phyloP scores from a whole-genome alignment of 148 eudicot species.

The Euryodendron excelsum region DNA sequence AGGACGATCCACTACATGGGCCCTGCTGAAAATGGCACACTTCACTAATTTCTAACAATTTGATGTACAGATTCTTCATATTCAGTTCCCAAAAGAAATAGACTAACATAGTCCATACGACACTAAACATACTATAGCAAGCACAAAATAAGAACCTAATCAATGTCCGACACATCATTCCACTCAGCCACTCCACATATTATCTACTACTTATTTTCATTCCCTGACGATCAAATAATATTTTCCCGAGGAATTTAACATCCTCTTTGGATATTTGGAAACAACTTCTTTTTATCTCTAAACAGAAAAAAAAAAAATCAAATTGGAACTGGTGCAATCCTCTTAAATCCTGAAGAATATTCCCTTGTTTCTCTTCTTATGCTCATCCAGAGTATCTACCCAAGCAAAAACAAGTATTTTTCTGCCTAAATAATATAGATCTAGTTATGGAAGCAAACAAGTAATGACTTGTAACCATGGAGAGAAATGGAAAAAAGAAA shows the following conservation, averaged over 20 bases:
- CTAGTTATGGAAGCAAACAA: neutral
- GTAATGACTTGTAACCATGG: neutral
- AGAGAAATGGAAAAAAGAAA: neutral
- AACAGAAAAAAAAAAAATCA: neutral
- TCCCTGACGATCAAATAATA: neutral
- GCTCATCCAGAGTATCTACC: neutral
- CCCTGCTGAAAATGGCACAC: too few species aligned
- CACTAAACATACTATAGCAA: neutral
- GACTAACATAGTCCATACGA: too few species aligned
- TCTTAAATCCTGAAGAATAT: neutral
- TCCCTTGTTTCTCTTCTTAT: neutral
- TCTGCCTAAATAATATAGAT: neutral
- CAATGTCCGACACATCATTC: neutral
- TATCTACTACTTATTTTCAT: neutral
- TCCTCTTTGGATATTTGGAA: too few species aligned
- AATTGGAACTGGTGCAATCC: neutral
- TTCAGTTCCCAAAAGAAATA: too few species aligned
- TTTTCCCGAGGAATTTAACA: neutral
- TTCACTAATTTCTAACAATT: too few species aligned
- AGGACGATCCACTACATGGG: too few species aligned
- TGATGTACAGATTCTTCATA: too few species aligned
- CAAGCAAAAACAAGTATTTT: neutral
- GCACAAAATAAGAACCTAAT: neutral
- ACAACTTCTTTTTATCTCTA: neutral
- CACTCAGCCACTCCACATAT: neutral